Conservation (phyloP, 2,329 filamentous ascomycete species). For the Penicillium oxalicum region DNA sequence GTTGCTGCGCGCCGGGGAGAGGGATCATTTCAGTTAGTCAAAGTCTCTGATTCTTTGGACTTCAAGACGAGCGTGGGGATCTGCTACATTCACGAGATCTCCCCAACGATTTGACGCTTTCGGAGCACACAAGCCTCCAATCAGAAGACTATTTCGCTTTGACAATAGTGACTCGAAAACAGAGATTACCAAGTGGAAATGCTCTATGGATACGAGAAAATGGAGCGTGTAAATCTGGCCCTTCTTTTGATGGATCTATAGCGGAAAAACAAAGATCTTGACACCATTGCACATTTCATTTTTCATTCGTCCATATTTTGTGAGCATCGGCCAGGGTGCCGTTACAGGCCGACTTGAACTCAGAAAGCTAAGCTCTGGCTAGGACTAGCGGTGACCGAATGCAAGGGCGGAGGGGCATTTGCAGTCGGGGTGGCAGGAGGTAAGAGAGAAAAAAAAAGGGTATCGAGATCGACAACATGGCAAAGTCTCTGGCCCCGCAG, state of each 20-base stretch:
- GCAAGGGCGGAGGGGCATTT: conserved; percentile 15
- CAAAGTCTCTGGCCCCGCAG: neutral
- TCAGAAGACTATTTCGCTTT: too few species aligned
- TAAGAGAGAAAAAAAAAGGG: conserved; percentile 18
- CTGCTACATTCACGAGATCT: too few species aligned
- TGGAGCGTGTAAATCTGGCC: too few species aligned
- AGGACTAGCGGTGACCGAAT: conserved; percentile 15
- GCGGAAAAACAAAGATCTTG: conserved; percentile 9
- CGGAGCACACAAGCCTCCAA: too few species aligned
- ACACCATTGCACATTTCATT: conserved; percentile 15
- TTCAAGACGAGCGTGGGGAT: too few species aligned
- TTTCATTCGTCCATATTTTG: conserved; percentile 5
- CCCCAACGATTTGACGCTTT: too few species aligned
- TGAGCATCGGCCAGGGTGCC: conserved; percentile 3
- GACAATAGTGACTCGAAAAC: too few species aligned
- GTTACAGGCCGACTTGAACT: conserved; percentile 14
- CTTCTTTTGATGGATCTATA: neutral
- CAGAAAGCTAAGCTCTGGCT: conserved; percentile 4
- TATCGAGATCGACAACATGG: conserved; percentile 27
- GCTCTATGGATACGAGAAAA: too few species aligned
- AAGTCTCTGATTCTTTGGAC: too few species aligned
- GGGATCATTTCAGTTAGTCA: too few species aligned
- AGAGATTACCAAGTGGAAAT: too few species aligned
- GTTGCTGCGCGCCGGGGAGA: too few species aligned
- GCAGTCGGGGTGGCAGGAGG: conserved; percentile 6